A percentile compares a stretch with the other conserved stretches of the same genome.
Conservation (phyloP, 805 yeast genomes). For the Starmerella apis region DNA sequence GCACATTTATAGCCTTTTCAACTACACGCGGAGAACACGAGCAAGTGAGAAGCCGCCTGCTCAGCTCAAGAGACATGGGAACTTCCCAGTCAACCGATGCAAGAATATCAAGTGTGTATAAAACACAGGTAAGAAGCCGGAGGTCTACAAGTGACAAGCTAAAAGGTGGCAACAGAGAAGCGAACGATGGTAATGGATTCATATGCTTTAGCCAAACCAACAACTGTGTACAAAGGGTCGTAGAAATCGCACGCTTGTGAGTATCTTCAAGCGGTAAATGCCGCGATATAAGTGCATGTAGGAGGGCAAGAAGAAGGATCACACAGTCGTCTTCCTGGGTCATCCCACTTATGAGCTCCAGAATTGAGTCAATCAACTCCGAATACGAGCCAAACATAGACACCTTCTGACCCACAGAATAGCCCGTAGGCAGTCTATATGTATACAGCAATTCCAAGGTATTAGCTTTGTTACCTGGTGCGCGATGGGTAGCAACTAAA, state of each 20-base stretch:
- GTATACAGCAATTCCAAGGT: conserved; percentile 13
- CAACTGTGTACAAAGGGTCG: conserved; percentile 1
- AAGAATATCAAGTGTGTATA: conserved; percentile 19
- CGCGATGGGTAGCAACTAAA: conserved; percentile 12
- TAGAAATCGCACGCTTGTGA: neutral
- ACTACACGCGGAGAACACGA: conserved; percentile 12
- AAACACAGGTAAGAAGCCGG: conserved; percentile 6
- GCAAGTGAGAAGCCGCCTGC: conserved; percentile 11
- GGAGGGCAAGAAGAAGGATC: conserved; percentile 12
- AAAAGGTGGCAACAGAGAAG: neutral
- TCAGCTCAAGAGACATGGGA: conserved; percentile 14
- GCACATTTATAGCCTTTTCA: conserved; percentile 10
- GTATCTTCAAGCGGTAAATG: neutral
- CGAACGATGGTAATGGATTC: conserved; percentile 14
- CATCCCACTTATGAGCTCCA: neutral
- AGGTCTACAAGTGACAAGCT: conserved; percentile 2
- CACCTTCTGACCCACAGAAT: conserved; percentile 14
- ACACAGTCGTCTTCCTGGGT: conserved; percentile 1
- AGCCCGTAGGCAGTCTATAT: neutral
- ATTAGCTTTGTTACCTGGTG: conserved; percentile 12
- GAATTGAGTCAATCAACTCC: conserved; percentile 3
- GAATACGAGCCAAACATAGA: neutral
- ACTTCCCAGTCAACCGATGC: conserved; percentile 6
- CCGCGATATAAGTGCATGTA: conserved; percentile 11
- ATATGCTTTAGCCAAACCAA: conserved; percentile 5